Evolutionary conservation across 306 rosid genomes (phyloP).

Genomic region (Begonia peltatifolia): DNA sequence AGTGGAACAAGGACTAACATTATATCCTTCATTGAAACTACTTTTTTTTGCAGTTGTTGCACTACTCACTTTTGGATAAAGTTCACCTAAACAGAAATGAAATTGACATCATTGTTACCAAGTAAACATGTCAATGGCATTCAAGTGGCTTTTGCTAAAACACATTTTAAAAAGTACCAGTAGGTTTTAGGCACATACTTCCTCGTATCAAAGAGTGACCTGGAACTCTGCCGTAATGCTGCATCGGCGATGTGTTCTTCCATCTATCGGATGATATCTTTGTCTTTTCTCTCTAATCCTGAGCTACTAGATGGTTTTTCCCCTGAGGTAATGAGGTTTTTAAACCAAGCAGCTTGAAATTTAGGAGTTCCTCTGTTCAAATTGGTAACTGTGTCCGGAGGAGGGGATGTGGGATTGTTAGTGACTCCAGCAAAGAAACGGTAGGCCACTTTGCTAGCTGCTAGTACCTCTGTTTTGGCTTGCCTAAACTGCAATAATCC

Average conservation of each 20-base stretch:
- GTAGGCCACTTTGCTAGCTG: constrained; percentile 95
- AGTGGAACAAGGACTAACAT: too few relatives aligned
- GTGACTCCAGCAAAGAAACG: constrained; percentile 73
- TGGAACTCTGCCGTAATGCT: background rate
- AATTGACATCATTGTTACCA: too few relatives aligned
- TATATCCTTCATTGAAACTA: too few relatives aligned
- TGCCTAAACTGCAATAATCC: constrained; percentile 66
- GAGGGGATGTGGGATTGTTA: constrained; percentile 31
- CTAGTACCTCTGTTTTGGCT: constrained; percentile 82
- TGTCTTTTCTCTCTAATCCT: constrained; percentile 43
- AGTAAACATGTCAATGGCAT: too few relatives aligned
- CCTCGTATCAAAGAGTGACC: background rate
- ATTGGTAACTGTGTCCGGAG: constrained; percentile 42
- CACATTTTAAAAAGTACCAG: background rate
- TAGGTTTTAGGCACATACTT: background rate
- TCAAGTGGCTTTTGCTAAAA: background rate
- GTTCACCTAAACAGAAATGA: too few relatives aligned
- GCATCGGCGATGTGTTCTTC: constrained; percentile 17
- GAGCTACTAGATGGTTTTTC: constrained; percentile 81
- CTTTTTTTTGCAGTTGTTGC: too few relatives aligned
- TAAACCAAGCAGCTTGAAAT: constrained; percentile 82
- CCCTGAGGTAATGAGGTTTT: constrained; percentile 53
- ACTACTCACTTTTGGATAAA: too few relatives aligned
- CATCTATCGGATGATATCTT: constrained; percentile 14
- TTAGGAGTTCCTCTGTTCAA: constrained; percentile 57